Conservation (phyloP, 192 early-diverging fungal species). For the Coemansia sp. region DNA sequence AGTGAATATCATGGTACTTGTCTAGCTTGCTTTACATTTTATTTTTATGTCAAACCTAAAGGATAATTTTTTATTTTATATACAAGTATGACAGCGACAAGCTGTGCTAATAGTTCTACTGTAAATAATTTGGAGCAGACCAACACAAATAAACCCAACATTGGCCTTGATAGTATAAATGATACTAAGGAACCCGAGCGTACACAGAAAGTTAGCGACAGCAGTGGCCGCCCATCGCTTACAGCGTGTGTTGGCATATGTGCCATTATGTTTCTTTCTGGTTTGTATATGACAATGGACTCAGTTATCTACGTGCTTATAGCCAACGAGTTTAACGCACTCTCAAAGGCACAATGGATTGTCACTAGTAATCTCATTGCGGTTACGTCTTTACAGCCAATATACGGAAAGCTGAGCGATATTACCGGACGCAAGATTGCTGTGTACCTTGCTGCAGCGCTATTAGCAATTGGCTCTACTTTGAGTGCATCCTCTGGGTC, state of each 20-base stretch:
- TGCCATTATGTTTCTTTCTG: conserved; percentile 60
- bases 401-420: conserved; percentile 81
- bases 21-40: not conserved
- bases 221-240: conserved; percentile 9
- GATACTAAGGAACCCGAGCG: not conserved
- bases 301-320: conserved; percentile 68
- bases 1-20: not conserved
- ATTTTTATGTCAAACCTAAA: not conserved
- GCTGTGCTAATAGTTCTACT: not conserved
- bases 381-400: conserved; percentile 71
- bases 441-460: conserved; percentile 46
- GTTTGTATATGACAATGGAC: conserved; percentile 73
- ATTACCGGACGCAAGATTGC: conserved; percentile 71
- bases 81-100: not conserved
- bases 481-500: conserved; percentile 56
- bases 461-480: conserved; percentile 61
- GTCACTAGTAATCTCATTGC: conserved; percentile 69
- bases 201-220: not conserved
- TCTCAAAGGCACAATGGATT: conserved; percentile 76
- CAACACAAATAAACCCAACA: not conserved
- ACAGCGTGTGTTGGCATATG: conserved; percentile 21
- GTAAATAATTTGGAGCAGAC: not conserved
- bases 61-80: not conserved
- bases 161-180: not conserved
- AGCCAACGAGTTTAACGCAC: conserved; percentile 56